Base-by-base conservation (phyloP, 2,329 filamentous ascomycete species). In the Xylaria multiplex region DNA sequence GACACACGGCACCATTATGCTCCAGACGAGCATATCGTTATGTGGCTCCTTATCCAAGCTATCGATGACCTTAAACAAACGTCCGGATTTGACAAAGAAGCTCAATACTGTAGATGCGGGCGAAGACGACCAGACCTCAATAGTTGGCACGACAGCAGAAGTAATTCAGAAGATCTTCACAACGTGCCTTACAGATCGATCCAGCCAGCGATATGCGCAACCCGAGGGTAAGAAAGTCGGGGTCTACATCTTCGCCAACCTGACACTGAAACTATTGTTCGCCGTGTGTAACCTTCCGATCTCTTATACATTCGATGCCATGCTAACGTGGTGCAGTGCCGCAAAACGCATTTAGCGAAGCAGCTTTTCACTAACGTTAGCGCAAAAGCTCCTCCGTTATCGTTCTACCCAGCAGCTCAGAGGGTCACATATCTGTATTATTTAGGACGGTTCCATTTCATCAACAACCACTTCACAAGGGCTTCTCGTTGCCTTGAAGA, bases 371-470 rank as follows among this genome's bases (percentile, higher is more conserved):
- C 90, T 70, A 96, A 96, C 75, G 95, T 97, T 69, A 90, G 89
- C 56, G 90, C 91, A 63, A 91, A 92, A 70, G 94, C 92, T 0
- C 93, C 93, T 0, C 92, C 93, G 0, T 81, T 98, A 13, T 85
- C 87, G 1, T 86, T 92, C 58, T 98, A 96, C 75, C 93, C 94
- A 2, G 93, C 92, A 24, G 87, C 91, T 6, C 92, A 98, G 76
- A 88, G 93, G 55, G 93, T 97, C 57, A 97, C 93, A 3, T 98
- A 94, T 73, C 89, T 98, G 14, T 97, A 97, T 81, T 97, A 97
- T 76, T 89, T 98, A 6, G 95, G 95, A 19, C 90, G 93, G 65
- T 97, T 95, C 79, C 89, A 94, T 75, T 93, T 97, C 77, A 89
- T 92, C 69, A 94, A 93, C 77, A 91, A 89, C 71, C 90, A 97